phyloP scores from a whole-genome alignment of 106 monocot genomes.

The Allium sativum region DNA sequence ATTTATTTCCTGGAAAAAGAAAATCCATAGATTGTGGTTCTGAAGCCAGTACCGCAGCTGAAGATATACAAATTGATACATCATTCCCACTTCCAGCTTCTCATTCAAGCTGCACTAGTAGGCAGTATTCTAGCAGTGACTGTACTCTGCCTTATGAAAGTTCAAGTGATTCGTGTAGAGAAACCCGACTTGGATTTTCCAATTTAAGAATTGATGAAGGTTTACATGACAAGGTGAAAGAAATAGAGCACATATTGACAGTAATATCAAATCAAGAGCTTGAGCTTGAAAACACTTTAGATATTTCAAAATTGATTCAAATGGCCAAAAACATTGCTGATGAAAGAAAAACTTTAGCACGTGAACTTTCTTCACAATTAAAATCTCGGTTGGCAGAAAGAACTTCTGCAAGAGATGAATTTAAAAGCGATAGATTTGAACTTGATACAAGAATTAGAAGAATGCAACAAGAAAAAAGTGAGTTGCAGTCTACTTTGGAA shows the following conservation, averaged over 20 bases:
- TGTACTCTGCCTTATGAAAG: constrained; percentile 3
- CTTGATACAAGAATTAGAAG: constrained; percentile 64
- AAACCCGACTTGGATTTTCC: constrained; percentile 11
- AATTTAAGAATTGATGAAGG: constrained; percentile 36
- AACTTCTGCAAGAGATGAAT: constrained; percentile 33
- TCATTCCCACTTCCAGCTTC: constrained; percentile 9
- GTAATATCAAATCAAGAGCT: constrained; percentile 31
- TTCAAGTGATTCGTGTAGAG: constrained; percentile 6
- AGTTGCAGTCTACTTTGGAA: constrained; percentile 57
- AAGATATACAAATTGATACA: constrained; percentile 67
- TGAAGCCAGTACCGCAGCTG: constrained; percentile 34
- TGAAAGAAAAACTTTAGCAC: constrained; percentile 46
- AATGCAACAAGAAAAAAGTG: constrained; percentile 77
- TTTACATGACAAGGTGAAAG: constrained; percentile 43
- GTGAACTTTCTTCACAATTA: constrained; percentile 66
- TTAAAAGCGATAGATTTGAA: constrained; percentile 45
- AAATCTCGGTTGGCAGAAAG: constrained; percentile 55
- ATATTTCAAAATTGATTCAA: constrained; percentile 25
- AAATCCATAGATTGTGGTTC: constrained; percentile 38
- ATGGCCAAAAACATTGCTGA: constrained; percentile 34
- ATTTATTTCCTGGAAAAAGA: constrained; percentile 10
- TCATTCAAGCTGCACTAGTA: constrained; percentile 1
- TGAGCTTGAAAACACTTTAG: constrained; percentile 26
- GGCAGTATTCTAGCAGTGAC: constrained; percentile 13
- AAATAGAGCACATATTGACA: constrained; percentile 34